Conservation (phyloP, 1,284 basidiomycete species). For the Sanguinoderma infundibulare region DNA sequence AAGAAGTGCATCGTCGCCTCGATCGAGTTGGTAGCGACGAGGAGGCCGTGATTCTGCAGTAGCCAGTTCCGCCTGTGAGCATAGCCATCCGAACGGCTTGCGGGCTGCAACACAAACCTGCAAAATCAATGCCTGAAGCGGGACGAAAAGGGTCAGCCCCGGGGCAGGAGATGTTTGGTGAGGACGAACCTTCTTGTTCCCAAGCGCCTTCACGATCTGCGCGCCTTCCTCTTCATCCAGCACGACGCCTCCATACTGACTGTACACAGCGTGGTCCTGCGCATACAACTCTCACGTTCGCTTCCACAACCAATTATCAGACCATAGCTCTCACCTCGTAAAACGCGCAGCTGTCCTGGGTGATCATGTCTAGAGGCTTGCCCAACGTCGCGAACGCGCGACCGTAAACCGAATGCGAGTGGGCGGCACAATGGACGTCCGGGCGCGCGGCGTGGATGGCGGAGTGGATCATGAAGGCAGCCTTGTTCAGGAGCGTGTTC, state of each 20-base stretch:
- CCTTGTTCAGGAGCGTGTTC: constrained; percentile 45
- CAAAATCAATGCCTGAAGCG: constrained; percentile 15
- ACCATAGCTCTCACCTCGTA: constrained; percentile 34
- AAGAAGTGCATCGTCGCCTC: constrained; percentile 46
- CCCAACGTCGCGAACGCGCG: constrained; percentile 66
- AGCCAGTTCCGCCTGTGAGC: neutral
- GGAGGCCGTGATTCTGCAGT: constrained; percentile 62
- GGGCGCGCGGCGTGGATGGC: constrained; percentile 64
- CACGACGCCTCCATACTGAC: constrained; percentile 61
- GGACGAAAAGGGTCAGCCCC: neutral
- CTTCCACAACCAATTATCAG: neutral
- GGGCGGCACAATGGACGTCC: constrained; percentile 66
- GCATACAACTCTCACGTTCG: neutral
- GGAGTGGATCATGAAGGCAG: constrained; percentile 57
- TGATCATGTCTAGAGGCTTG: constrained; percentile 55
- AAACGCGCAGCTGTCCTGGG: constrained; percentile 54
- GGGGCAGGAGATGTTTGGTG: constrained; percentile 30
- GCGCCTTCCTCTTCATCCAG: constrained; percentile 59
- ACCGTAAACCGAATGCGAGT: constrained; percentile 67
- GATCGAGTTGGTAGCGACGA: constrained; percentile 49
- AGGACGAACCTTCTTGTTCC: constrained; percentile 47
- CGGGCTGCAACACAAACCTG: constrained; percentile 1
- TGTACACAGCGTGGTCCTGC: constrained; percentile 45
- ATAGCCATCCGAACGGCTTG: too few relatives aligned
- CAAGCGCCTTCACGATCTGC: constrained; percentile 58